Evolutionary conservation across 1,139 yeast species (phyloP).

Genomic region (Saccharomyces hybrid): DNA sequence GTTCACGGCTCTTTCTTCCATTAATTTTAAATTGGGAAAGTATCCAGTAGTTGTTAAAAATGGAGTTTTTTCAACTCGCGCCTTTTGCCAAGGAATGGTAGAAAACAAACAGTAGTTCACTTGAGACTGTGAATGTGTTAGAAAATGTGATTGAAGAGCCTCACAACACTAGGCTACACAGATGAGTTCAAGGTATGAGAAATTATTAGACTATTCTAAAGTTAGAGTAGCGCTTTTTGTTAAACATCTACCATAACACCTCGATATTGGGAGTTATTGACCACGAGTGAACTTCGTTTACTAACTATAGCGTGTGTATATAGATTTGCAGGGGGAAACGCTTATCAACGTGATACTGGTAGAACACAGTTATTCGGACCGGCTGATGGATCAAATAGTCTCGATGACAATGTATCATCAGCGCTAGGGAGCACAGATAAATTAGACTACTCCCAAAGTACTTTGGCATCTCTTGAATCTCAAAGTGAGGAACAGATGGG

Average conservation of each 20-base stretch:
- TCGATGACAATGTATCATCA: conserved; percentile 15
- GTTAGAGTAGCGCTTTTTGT: neutral
- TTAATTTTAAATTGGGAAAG: neutral
- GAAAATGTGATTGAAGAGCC: neutral
- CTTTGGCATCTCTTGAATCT: conserved; percentile 65
- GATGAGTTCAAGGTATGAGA: neutral
- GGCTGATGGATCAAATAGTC: conserved; percentile 6
- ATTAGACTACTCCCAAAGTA: conserved; percentile 38
- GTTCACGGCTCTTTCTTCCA: neutral
- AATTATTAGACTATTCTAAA: neutral
- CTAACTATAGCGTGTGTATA: neutral
- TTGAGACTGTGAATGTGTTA: neutral
- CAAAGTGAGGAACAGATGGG: conserved; percentile 77
- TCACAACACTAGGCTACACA: neutral
- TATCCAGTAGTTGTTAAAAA: neutral
- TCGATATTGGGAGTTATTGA: neutral
- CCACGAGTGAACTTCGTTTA: neutral
- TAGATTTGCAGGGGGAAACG: conserved; percentile 11
- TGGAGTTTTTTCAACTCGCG: neutral
- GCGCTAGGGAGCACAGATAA: conserved; percentile 19
- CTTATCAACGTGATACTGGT: conserved; percentile 27
- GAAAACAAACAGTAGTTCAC: neutral
- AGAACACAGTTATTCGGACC: conserved; percentile 31
- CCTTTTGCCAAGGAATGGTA: neutral
- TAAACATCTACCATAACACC: neutral